Evolutionary conservation across 176 grass and related monocot genomes (phyloP).

Genomic region (Tillandsia leiboldiana): DNA sequence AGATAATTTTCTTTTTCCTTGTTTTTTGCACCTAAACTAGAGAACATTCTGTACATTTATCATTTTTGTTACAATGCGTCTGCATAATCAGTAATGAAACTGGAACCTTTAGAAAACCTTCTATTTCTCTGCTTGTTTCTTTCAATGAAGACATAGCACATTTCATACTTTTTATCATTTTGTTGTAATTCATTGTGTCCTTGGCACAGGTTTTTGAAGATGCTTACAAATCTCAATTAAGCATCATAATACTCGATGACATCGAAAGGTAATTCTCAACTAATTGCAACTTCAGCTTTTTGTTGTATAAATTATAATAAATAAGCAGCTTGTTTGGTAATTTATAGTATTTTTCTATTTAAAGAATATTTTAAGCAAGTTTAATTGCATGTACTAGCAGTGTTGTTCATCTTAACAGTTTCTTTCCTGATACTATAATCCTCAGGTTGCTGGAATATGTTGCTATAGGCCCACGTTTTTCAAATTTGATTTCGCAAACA

Average conservation of each 20-base stretch:
- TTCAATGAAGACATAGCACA: no score
- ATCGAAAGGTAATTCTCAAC: slow-evolving; percentile 41
- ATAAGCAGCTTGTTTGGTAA: background rate
- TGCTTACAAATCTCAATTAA: slow-evolving; percentile 94
- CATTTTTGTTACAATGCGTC: no score
- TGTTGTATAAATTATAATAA: background rate
- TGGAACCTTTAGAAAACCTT: no score
- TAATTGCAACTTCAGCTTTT: background rate
- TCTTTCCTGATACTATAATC: background rate
- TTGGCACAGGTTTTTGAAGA: slow-evolving; percentile 85
- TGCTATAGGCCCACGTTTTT: slow-evolving; percentile 89
- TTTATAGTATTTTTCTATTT: background rate
- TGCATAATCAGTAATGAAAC: no score
- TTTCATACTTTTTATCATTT: no score
- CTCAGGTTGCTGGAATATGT: slow-evolving; percentile 88
- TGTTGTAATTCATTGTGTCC: background rate
- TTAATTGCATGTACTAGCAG: background rate
- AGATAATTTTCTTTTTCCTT: background rate
- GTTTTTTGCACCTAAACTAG: no score
- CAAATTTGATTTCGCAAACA: slow-evolving; percentile 81
- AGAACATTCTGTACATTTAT: no score
- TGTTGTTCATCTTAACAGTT: background rate
- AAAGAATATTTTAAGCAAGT: background rate
- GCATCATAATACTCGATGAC: slow-evolving; percentile 96
- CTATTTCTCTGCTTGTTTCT: no score